Conservation (phyloP, 257 asterid genomes). For the Rauvolfia tetraphylla region DNA sequence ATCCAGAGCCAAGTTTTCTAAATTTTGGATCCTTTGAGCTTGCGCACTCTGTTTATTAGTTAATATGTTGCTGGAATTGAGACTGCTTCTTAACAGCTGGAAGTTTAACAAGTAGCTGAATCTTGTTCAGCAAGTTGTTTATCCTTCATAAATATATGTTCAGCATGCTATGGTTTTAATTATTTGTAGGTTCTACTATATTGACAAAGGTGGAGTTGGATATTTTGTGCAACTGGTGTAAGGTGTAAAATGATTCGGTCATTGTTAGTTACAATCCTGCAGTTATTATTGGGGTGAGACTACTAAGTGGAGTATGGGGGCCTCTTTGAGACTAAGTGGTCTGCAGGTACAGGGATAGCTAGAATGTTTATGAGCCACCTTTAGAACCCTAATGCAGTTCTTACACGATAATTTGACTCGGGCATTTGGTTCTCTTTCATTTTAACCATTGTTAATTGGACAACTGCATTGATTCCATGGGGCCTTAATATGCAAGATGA, state of each 20-base stretch:
- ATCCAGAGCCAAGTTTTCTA: background rate
- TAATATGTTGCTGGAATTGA: background rate
- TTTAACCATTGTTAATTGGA: background rate
- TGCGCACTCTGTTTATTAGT: background rate
- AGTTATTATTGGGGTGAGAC: background rate
- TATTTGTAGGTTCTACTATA: background rate
- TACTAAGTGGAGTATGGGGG: background rate
- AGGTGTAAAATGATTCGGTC: background rate
- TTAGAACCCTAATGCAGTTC: background rate
- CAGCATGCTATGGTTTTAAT: background rate
- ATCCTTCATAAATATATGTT: background rate
- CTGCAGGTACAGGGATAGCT: background rate
- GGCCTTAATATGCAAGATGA: background rate
- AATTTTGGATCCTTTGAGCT: conserved; percentile 8
- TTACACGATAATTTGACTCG: background rate
- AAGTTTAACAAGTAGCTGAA: background rate
- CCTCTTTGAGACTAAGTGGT: background rate
- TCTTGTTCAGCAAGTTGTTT: background rate
- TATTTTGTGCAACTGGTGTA: background rate
- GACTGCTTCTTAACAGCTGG: background rate
- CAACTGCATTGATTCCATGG: background rate
- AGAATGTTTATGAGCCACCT: background rate
- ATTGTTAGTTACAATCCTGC: too few species aligned
- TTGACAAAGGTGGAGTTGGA: background rate
- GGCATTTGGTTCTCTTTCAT: background rate